A percentile compares a stretch with the other conserved stretches of the same genome.
Conservation (phyloP, 176 grass and related monocot species). For the Canna indica region DNA sequence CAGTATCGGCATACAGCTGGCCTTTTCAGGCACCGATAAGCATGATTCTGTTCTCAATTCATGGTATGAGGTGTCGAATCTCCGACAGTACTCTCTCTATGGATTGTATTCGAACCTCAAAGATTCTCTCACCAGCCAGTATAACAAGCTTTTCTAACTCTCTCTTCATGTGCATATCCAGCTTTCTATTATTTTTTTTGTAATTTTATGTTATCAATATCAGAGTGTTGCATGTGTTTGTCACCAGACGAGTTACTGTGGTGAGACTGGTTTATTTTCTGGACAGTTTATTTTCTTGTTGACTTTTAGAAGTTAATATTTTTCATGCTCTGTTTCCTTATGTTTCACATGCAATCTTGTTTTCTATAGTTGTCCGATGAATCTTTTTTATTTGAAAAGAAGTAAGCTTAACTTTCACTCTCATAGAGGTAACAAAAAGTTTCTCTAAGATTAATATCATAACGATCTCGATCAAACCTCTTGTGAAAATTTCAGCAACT, state of each 20-base stretch:
- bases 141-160: constrained; percentile 47
- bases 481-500: too few species aligned
- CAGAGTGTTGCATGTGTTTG: background rate
- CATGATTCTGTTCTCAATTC: constrained; percentile 70
- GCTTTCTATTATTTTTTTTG: background rate
- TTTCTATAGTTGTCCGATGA: too few species aligned
- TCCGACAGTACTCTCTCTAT: constrained; percentile 73
- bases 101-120: constrained; percentile 68
- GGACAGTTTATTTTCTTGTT: too few species aligned
- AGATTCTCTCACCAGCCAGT: constrained; percentile 58
- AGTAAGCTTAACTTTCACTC: too few species aligned
- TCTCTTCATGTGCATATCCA: background rate
- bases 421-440: too few species aligned
- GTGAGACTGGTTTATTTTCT: too few species aligned
- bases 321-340: too few species aligned
- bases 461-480: too few species aligned
- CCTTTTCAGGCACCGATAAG: constrained; percentile 79
- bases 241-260: background rate
- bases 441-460: too few species aligned
- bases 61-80: constrained; percentile 87
- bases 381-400: too few species aligned
- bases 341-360: too few species aligned
- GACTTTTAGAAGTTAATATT: too few species aligned
- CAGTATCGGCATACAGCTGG: constrained; percentile 65
- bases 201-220: background rate